phyloP scores from a whole-genome alignment of 768 basidiomycete genomes.

The Cubamyces lactineus region DNA sequence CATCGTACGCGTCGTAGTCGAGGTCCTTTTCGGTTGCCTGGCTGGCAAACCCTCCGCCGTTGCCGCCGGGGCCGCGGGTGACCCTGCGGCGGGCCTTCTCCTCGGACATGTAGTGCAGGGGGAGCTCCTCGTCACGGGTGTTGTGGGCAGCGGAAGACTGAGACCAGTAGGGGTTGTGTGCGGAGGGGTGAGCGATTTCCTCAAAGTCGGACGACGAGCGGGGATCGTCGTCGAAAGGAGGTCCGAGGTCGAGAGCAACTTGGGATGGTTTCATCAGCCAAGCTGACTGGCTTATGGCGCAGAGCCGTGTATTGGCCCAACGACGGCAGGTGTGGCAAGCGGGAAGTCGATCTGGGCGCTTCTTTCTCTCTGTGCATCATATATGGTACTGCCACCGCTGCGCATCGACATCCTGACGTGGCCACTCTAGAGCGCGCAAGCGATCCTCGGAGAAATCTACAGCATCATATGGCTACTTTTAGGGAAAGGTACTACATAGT shows the following conservation, averaged over 20 bases:
- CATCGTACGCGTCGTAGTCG: constrained; percentile 45
- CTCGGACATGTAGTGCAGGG: constrained; percentile 56
- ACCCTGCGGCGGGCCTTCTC: constrained; percentile 54
- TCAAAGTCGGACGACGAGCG: constrained; percentile 72
- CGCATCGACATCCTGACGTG: constrained; percentile 24
- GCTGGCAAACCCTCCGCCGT: constrained; percentile 34
- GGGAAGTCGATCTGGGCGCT: constrained; percentile 16
- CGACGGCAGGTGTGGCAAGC: constrained; percentile 13
- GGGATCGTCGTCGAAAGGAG: constrained; percentile 51
- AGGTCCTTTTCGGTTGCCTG: constrained; percentile 31
- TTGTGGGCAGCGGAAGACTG: constrained; percentile 17
- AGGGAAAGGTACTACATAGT: constrained; percentile 21
- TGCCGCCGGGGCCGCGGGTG: constrained; percentile 39
- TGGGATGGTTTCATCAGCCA: constrained; percentile 46
- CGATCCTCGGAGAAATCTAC: not conserved
- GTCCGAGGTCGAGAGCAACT: constrained; percentile 72
- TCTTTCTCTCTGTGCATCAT: constrained; percentile 6
- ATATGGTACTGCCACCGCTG: constrained; percentile 22
- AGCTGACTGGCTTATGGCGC: constrained; percentile 3
- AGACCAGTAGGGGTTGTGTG: constrained; percentile 34
- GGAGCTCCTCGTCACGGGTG: constrained; percentile 46
- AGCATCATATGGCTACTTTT: constrained; percentile 23
- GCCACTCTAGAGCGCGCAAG: constrained; percentile 4
- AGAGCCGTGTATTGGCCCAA: constrained; percentile 3
- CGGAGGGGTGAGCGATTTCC: constrained; percentile 62